Evolutionary conservation across 106 monocot genomes (phyloP).

Genomic region (Allium sativum): DNA sequence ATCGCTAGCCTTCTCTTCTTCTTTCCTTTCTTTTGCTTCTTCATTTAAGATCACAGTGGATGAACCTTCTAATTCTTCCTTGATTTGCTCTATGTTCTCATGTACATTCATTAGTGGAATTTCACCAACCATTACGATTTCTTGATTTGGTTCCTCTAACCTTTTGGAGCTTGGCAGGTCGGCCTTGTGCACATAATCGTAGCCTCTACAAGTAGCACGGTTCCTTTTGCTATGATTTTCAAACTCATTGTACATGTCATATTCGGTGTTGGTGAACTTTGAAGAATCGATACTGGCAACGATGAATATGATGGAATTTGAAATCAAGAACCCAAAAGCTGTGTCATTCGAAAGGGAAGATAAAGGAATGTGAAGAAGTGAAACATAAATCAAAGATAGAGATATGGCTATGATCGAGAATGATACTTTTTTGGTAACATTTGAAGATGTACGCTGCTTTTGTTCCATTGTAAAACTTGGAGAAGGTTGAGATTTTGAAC

Average conservation of each 20-base stretch:
- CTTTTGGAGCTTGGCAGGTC: too few relatives aligned
- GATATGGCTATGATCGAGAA: slow-evolving; percentile 49
- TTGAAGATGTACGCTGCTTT: not conserved
- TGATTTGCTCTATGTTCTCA: too few relatives aligned
- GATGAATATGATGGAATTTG: slow-evolving; percentile 64
- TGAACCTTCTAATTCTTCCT: too few relatives aligned
- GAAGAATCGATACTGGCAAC: slow-evolving; percentile 15
- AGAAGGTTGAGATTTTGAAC: too few relatives aligned
- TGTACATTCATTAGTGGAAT: too few relatives aligned
- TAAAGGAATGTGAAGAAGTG: slow-evolving; percentile 35
- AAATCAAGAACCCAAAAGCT: slow-evolving; percentile 71
- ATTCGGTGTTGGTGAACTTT: not conserved
- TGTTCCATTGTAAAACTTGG: not conserved
- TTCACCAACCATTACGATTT: too few relatives aligned
- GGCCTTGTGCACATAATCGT: too few relatives aligned
- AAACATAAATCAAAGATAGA: slow-evolving; percentile 57
- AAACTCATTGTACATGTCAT: slow-evolving; percentile 27
- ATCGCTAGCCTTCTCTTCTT: too few relatives aligned
- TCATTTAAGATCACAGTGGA: too few relatives aligned
- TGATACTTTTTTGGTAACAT: slow-evolving; percentile 20
- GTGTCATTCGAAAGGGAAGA: slow-evolving; percentile 54
- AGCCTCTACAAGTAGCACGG: not conserved
- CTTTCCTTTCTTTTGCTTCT: too few relatives aligned
- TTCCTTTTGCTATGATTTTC: slow-evolving; percentile 8
- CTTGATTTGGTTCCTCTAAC: too few relatives aligned